Evolutionary conservation across 2,329 filamentous ascomycete genomes (phyloP).

Genomic region (Spiromastix sp.): DNA sequence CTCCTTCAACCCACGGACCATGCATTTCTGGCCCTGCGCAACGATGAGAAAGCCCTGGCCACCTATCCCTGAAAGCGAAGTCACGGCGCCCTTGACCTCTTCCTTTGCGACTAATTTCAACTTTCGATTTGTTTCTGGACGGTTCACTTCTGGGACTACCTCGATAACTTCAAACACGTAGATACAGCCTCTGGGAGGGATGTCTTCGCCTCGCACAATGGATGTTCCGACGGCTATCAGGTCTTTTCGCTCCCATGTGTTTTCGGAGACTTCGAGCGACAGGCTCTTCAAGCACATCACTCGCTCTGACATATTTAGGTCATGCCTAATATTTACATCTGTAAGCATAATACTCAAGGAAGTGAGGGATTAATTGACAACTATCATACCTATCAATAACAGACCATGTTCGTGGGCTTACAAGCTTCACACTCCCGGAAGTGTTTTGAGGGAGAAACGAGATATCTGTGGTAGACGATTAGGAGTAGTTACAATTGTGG

Average conservation of each 20-base stretch:
- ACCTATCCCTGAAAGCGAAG: conserved; percentile 72
- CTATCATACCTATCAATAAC: conserved; percentile 57
- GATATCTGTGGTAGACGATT: conserved; percentile 29
- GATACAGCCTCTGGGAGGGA: conserved; percentile 72
- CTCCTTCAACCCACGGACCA: conserved; percentile 92
- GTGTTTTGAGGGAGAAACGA: conserved; percentile 56
- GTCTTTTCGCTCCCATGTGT: conserved; percentile 73
- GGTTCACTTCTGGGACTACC: conserved; percentile 80
- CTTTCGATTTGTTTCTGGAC: conserved; percentile 73
- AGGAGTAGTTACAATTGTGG: conserved; percentile 6
- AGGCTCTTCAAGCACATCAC: conserved; percentile 75
- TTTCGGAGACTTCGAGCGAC: conserved; percentile 81
- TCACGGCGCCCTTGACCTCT: conserved; percentile 85
- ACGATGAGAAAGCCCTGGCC: conserved; percentile 81
- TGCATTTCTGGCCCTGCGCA: conserved; percentile 92
- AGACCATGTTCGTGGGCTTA: conserved; percentile 67
- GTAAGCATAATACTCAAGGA: no score
- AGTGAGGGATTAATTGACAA: no score
- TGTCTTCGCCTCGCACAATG: conserved; percentile 78
- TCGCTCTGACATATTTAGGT: conserved; percentile 60
- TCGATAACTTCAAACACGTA: conserved; percentile 87
- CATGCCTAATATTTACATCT: conserved; percentile 60
- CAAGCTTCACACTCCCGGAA: conserved; percentile 63
- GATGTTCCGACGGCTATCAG: conserved; percentile 79
- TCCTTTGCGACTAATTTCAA: conserved; percentile 82